Base-by-base conservation (phyloP, 331 rosid species). In the Pyrus hybrid region DNA sequence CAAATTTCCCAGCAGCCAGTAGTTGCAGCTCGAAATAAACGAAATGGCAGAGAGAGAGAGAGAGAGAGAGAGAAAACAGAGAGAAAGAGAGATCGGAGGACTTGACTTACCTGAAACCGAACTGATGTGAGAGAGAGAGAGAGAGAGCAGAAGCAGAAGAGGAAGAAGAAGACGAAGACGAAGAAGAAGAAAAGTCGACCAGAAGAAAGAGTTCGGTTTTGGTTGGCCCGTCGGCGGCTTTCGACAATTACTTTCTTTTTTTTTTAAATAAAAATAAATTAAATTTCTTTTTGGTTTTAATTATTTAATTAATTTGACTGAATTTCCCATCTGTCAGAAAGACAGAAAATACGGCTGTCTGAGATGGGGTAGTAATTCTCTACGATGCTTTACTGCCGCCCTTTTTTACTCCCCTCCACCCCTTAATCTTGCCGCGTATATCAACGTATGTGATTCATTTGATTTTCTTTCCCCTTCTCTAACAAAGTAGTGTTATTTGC, bases 141-240 rank as follows among this genome's bases (percentile, higher is more conserved):
- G 63, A 67, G 77, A 80, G 23, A 57, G 54, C 12, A 22, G 16
- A 68, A 10, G 74, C 49, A 41, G 49, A 41, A n/a, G n/a, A n/a
- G n/a, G n/a, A n/a, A n/a, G n/a, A n/a, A 9, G 43, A 35, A 9
- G 45, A 37, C 0, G 49, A 43, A 0, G 51, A 43, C 0, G 51
- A 13, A 43, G 51, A 20, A 12, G 81, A 58, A 54, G 61, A 84
- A 76, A 82, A 80, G 87, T 80, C 85, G 89, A 86, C 84, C 82
- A 73, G 79, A 70, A 79, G 77, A 78, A 76, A n/a, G 87, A 84
- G 88, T 83, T 89, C 77, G 74, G 87, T 89, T 45, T 83, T 87
- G 93, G 97, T 86, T 87, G 92, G 80, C 87, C 89, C 92, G 96
- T 91, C 98, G 91, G 92, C 92, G 97, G 89, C 97, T 54, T 41